Evolutionary conservation across 2,329 filamentous ascomycete species (phyloP), one percentile per base, ranked within the genome.

Genomic region (Thyridium curvatum): DNA sequence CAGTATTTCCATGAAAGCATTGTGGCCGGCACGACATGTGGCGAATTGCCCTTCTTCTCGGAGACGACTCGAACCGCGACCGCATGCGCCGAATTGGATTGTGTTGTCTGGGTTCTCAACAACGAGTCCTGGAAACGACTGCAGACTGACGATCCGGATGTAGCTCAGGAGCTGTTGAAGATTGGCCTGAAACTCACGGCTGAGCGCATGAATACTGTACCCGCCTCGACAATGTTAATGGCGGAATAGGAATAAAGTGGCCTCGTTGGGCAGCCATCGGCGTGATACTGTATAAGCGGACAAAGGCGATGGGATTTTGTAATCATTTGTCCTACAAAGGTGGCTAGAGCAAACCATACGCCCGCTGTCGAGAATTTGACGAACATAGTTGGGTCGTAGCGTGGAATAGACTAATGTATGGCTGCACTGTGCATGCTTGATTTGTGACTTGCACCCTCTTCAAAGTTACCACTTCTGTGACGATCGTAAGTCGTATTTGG

Each of bases 21-120:
- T 39, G 84, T 96, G 1, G 86, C 90, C 0, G 93, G 93, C 13
- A 93, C 93, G 2, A 96, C 93, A 0, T 97, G 91, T 51, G 93
- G 93, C 29, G 93, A 98, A 65, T 64, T 98, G 38, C 93, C 93
- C 0, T 98, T 98, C 66, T 98, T 98, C 64, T 88, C 84, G 3
- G 86, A 94, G 53, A 97, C 91, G 2, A 72, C 78, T 38, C 77
- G 93, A 14, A 97, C 90, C 4, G 89, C 89, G 2, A 95, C 86
- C 0, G 89, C 94, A 10, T 72, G 82, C 32, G 87, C 87, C 2
- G 90, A 97, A 57, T 75, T 82, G 39, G 82, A 91, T 49, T 86
- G 83, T 45, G 79, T 93, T 1, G 79, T 84, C 6, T 98, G 93
- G 93, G 63, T 84, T 45, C 74, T 98, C 65, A 82, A 84, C 41